Percentiles rank a stretch among this genome's conserved stretches.
phyloP scores from a whole-genome alignment of 768 basidiomycete species.

The Hysterangium stoloniferum region DNA sequence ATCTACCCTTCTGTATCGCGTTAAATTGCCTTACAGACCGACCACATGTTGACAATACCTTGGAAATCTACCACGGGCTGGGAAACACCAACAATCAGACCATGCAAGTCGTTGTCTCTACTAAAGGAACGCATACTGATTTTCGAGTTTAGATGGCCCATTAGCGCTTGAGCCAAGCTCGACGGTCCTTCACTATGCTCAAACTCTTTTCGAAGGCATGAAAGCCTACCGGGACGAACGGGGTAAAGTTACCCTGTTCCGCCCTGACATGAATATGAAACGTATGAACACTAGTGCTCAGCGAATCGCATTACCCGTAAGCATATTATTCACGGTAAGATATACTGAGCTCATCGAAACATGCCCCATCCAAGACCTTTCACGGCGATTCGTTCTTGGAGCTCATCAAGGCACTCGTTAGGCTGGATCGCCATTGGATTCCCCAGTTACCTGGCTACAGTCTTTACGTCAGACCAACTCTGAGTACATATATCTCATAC shows the following conservation, averaged over 20 bases:
- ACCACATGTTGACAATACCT: slow-evolving; percentile 76
- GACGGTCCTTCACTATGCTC: slow-evolving; percentile 90
- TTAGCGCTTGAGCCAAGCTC: slow-evolving; percentile 68
- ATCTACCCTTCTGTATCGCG: background rate
- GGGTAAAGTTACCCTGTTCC: slow-evolving; percentile 76
- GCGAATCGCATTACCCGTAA: slow-evolving; percentile 69
- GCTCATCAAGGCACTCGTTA: slow-evolving; percentile 81
- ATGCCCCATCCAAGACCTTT: slow-evolving; percentile 51
- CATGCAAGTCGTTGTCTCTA: slow-evolving; percentile 47
- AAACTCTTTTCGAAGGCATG: slow-evolving; percentile 87
- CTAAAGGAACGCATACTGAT: background rate
- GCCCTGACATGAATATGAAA: slow-evolving; percentile 97
- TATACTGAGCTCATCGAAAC: background rate
- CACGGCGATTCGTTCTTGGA: slow-evolving; percentile 65
- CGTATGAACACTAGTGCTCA: slow-evolving; percentile 83
- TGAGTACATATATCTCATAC: slow-evolving; percentile 34
- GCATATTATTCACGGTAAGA: slow-evolving; percentile 20
- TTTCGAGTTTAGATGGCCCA: slow-evolving; percentile 48
- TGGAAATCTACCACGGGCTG: slow-evolving; percentile 73
- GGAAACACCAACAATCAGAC: slow-evolving; percentile 73
- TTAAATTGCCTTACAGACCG: slow-evolving; percentile 38
- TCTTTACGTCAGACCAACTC: slow-evolving; percentile 81
- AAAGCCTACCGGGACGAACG: slow-evolving; percentile 79
- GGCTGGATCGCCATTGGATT: slow-evolving; percentile 84
- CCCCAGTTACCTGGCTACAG: slow-evolving; percentile 83